phyloP scores from a whole-genome alignment of 2,329 filamentous ascomycete genomes.

The Aspergillus sergii region DNA sequence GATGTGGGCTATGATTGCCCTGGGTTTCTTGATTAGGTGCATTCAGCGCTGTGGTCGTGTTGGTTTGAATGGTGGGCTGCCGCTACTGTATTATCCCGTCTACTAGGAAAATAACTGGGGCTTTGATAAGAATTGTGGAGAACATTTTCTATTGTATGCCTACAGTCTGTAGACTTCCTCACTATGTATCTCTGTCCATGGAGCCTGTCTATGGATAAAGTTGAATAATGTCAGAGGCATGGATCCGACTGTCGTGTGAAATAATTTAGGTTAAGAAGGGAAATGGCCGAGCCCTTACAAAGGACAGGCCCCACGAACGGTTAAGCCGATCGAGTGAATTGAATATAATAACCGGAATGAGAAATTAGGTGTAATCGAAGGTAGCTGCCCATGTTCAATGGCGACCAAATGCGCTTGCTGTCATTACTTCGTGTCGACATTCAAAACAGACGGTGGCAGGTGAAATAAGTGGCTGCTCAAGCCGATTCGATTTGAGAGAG shows the following conservation, averaged over 20 bases:
- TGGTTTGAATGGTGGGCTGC: background rate
- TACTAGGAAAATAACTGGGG: background rate
- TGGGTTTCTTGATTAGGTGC: background rate
- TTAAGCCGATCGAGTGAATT: background rate
- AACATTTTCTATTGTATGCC: slow-evolving; percentile 15
- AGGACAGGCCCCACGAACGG: background rate
- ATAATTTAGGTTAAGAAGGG: slow-evolving; percentile 2
- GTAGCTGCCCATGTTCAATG: slow-evolving; percentile 7
- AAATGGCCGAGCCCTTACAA: background rate
- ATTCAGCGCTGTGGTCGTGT: background rate
- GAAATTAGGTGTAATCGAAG: slow-evolving; percentile 2
- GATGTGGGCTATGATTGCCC: background rate
- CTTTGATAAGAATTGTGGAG: background rate
- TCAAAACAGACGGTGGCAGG: background rate
- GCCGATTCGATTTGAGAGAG: slow-evolving; percentile 44
- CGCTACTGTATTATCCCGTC: background rate
- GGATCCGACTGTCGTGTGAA: slow-evolving; percentile 3
- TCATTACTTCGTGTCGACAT: slow-evolving; percentile 34
- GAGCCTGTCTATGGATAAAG: slow-evolving; percentile 23
- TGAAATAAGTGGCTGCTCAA: background rate
- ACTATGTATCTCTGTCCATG: slow-evolving; percentile 15
- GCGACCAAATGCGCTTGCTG: slow-evolving; percentile 29
- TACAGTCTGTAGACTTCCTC: slow-evolving; percentile 12
- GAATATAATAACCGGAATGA: background rate
- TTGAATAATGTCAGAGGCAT: slow-evolving; percentile 13